A percentile compares a stretch with the other conserved stretches of the same genome.
These are phyloP conservation scores for Medicago truncatula DNA, from an alignment of 306 rosid species.

Conservation along the genomic window DNA sequence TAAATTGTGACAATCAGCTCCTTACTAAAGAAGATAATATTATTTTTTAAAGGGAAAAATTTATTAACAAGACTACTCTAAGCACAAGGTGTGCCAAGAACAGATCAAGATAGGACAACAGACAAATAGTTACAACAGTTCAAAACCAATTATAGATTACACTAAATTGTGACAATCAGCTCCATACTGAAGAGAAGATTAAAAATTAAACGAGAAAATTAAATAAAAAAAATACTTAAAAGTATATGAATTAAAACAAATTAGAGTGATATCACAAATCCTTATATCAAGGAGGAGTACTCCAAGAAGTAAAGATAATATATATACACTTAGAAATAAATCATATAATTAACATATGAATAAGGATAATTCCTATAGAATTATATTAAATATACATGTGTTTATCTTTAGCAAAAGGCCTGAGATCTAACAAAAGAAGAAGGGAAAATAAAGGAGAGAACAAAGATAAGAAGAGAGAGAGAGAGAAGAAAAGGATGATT, in stretches of 20 bases:
- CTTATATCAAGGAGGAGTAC: neutral
- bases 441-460: slow-evolving; percentile 1
- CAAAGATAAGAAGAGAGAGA: neutral
- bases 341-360: slow-evolving; percentile 2
- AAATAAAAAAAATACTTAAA: neutral
- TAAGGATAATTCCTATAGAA: neutral
- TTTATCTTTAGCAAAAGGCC: neutral
- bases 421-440: slow-evolving; percentile 51
- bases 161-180: no score
- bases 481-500: neutral
- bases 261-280: slow-evolving; percentile 3
- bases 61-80: no score
- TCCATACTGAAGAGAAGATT: neutral
- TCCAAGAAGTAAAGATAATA: neutral
- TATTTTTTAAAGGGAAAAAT: no score
- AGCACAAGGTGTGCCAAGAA: no score
- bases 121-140: no score
- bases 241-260: slow-evolving; percentile 8
- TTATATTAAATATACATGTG: neutral
- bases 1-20: neutral
- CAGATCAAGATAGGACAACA: no score
- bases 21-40: neutral
- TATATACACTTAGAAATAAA: slow-evolving; percentile 6
- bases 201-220: neutral
- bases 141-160: no score